Evolutionary conservation across 2,329 filamentous ascomycete species (phyloP).

Genomic region (Stagonosporopsis tanaceti): DNA sequence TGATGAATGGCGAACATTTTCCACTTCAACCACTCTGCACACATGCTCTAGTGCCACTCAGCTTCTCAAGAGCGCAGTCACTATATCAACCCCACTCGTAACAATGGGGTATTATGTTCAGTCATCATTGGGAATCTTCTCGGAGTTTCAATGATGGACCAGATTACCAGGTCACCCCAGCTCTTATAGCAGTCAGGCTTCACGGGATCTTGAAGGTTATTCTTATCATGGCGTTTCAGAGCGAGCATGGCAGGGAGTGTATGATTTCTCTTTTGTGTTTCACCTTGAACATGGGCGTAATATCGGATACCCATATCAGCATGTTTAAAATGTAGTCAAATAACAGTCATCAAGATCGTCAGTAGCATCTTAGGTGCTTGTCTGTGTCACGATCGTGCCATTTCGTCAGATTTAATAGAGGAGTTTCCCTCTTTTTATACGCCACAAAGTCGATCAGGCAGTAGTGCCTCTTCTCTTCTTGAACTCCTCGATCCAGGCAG

Average conservation of each 20-base stretch:
- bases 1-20: background rate
- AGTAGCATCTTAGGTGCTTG: background rate
- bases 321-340: background rate
- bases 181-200: background rate
- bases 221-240: background rate
- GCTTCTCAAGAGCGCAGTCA: too few relatives aligned
- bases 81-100: background rate
- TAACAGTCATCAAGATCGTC: background rate
- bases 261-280: too few relatives aligned
- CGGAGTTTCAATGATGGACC: background rate
- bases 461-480: slow-evolving; percentile 69
- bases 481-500: slow-evolving; percentile 82
- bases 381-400: background rate
- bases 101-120: background rate
- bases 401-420: background rate
- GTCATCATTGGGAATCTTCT: background rate
- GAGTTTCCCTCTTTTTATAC: background rate
- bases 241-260: background rate
- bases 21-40: background rate
- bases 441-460: background rate
- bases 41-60: background rate
- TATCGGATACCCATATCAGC: background rate
- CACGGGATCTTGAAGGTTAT: background rate
- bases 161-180: background rate
- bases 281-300: background rate